Evolutionary conservation across 2,329 filamentous ascomycete genomes (phyloP).

Genomic region (Ceratocystis harringtonii): DNA sequence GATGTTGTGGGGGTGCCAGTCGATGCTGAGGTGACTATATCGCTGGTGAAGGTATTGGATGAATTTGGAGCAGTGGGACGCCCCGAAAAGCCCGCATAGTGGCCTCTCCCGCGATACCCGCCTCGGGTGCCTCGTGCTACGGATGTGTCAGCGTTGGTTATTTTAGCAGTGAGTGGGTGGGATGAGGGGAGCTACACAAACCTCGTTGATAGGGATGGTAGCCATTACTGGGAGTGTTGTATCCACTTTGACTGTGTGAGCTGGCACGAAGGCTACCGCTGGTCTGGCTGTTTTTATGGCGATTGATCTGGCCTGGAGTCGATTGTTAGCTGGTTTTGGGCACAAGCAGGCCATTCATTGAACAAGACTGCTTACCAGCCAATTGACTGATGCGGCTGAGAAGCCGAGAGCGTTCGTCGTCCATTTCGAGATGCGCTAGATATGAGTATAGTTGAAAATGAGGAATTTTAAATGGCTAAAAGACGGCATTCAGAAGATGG

Average conservation of each 20-base stretch:
- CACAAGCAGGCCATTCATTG: slow-evolving; percentile 4
- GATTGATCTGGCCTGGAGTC: slow-evolving; percentile 57
- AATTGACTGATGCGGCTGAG: slow-evolving; percentile 39
- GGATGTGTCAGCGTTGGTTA: background rate
- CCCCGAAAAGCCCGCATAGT: background rate
- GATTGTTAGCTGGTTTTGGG: slow-evolving; percentile 20
- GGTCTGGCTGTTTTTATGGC: slow-evolving; percentile 52
- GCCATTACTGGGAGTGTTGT: slow-evolving; percentile 6
- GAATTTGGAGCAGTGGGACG: slow-evolving; percentile 21
- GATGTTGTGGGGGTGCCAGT: slow-evolving; percentile 20
- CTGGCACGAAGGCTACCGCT: slow-evolving; percentile 20
- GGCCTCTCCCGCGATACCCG: slow-evolving; percentile 25
- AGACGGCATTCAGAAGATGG: background rate
- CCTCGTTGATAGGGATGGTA: slow-evolving; percentile 24
- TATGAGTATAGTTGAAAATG: background rate
- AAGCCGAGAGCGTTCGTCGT: slow-evolving; percentile 36
- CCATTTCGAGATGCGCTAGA: slow-evolving; percentile 25
- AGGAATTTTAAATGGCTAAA: background rate
- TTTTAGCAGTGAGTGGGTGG: background rate
- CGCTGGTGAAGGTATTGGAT: slow-evolving; percentile 20
- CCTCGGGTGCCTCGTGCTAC: slow-evolving; percentile 21
- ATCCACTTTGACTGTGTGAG: background rate
- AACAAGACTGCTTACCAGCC: slow-evolving; percentile 27
- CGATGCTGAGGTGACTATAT: slow-evolving; percentile 22
- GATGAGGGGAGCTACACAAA: slow-evolving; percentile 14